A percentile compares a stretch with the other conserved stretches of the same genome.
Conservation (phyloP, 2,329 filamentous ascomycete genomes). For the Fusarium bulbicola region DNA sequence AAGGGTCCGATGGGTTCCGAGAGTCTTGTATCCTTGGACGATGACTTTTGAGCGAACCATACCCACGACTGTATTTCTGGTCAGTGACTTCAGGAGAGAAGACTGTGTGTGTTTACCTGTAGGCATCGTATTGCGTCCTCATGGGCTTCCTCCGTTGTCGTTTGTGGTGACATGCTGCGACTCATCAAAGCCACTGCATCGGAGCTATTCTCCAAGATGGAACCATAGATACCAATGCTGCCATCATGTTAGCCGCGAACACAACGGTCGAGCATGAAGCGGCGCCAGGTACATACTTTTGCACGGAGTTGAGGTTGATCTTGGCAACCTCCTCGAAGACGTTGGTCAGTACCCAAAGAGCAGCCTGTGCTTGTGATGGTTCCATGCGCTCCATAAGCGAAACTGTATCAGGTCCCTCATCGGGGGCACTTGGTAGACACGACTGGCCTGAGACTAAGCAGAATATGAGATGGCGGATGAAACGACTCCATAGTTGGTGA, state of each 20-base stretch:
- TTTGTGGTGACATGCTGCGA: constrained; percentile 47
- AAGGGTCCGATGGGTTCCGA: constrained; percentile 68
- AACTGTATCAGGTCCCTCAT: constrained; percentile 51
- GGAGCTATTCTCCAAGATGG: constrained; percentile 51
- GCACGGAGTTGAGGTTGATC: constrained; percentile 68
- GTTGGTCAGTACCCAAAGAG: constrained; percentile 68
- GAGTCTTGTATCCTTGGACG: constrained; percentile 64
- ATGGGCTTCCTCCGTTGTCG: constrained; percentile 50
- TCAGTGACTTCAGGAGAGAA: constrained; percentile 15
- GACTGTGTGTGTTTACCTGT: constrained; percentile 51
- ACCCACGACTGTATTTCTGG: constrained; percentile 69
- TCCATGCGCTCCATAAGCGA: constrained; percentile 60
- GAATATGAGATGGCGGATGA: constrained; percentile 67
- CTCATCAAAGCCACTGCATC: constrained; percentile 54
- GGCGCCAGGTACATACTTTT: constrained; percentile 56
- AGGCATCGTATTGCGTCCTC: constrained; percentile 68
- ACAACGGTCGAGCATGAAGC: not conserved
- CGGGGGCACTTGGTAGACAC: constrained; percentile 31
- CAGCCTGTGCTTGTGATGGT: constrained; percentile 59
- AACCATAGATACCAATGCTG: constrained; percentile 51
- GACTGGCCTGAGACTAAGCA: constrained; percentile 57
- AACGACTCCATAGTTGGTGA: constrained; percentile 71
- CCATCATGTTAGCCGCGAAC: constrained; percentile 14
- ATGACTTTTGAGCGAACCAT: constrained; percentile 73
- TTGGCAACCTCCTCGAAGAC: constrained; percentile 57